Conservation (phyloP, 352 stramenopile species). For the Phytophthora megakarya region DNA sequence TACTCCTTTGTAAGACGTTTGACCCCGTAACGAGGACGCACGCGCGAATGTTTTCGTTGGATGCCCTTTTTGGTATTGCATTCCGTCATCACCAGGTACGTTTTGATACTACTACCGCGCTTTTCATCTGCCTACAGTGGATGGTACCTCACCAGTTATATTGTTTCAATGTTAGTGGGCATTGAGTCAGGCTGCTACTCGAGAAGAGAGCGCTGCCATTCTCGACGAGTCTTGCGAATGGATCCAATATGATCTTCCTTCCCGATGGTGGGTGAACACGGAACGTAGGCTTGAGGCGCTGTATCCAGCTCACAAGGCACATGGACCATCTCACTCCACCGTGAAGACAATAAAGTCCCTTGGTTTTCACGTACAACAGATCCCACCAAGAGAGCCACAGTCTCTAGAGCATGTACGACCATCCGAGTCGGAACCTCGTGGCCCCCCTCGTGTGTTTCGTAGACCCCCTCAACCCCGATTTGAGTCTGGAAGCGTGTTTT, state of each 20-base stretch:
- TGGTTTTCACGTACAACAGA: constrained; percentile 30
- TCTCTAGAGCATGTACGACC: constrained; percentile 17
- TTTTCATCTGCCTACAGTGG: neutral
- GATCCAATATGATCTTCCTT: constrained; percentile 57
- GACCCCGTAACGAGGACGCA: constrained; percentile 62
- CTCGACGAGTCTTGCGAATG: constrained; percentile 40
- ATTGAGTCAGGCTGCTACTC: constrained; percentile 44
- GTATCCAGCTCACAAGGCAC: neutral
- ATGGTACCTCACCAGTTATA: constrained; percentile 2
- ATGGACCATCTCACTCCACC: constrained; percentile 6
- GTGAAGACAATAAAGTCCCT: constrained; percentile 8
- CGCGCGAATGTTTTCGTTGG: constrained; percentile 64
- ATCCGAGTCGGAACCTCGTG: constrained; percentile 19
- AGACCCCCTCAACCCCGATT: constrained; percentile 1
- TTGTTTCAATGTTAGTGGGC: constrained; percentile 46
- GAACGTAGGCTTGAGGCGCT: constrained; percentile 31
- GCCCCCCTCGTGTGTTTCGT: constrained; percentile 30
- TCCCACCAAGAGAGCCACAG: constrained; percentile 28
- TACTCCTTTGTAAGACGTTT: constrained; percentile 81
- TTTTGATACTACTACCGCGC: no score
- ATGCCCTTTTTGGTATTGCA: constrained; percentile 52
- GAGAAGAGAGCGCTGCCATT: constrained; percentile 37
- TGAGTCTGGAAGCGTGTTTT: neutral
- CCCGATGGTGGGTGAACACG: constrained; percentile 48
- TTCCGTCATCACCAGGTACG: constrained; percentile 67